Conservation (phyloP, 768 basidiomycete species). For the Lactifluus pinguis region DNA sequence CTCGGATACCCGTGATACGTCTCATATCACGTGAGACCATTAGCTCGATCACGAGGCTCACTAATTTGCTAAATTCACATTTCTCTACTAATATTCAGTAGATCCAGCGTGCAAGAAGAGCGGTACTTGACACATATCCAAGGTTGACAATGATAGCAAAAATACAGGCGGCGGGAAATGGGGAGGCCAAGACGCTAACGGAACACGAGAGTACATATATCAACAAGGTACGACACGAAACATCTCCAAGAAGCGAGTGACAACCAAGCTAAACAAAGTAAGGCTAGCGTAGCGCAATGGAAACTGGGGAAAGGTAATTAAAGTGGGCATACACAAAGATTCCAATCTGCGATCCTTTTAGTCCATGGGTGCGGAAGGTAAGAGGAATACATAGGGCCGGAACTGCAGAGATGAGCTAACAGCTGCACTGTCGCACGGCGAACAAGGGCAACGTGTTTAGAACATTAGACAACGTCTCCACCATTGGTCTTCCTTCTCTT, state of each 20-base stretch:
- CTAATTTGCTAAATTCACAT: too few relatives aligned
- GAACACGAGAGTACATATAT: slow-evolving; percentile 7
- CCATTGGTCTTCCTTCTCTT: slow-evolving; percentile 28
- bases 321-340: not conserved
- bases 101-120: not conserved
- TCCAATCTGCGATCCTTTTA: not conserved
- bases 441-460: not conserved
- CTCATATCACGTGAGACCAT: not conserved
- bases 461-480: not conserved
- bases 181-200: slow-evolving; percentile 3
- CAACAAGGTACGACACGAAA: not conserved
- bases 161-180: slow-evolving; percentile 1
- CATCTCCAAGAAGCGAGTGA: not conserved
- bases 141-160: not conserved
- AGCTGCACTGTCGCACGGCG: not conserved
- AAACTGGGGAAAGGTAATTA: not conserved
- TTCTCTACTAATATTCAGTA: not conserved
- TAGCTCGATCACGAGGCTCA: too few relatives aligned
- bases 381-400: not conserved
- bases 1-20: too few relatives aligned
- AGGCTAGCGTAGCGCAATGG: not conserved
- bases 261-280: not conserved
- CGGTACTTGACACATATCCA: not conserved
- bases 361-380: not conserved
- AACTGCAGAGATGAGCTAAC: not conserved